phyloP scores from a whole-genome alignment of 768 basidiomycete genomes.

The Rhizopogon vinicolor region DNA sequence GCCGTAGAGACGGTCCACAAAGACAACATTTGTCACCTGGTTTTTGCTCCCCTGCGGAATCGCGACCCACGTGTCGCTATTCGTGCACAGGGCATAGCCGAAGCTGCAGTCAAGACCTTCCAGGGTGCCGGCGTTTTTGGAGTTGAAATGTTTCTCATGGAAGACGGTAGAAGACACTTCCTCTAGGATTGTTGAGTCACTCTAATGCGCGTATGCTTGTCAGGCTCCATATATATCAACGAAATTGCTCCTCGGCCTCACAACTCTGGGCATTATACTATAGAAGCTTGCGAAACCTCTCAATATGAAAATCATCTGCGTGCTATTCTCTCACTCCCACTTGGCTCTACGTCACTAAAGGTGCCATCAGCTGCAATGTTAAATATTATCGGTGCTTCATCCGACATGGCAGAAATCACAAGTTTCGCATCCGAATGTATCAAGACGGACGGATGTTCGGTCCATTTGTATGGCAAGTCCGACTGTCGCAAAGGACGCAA shows the following conservation, averaged over 20 bases:
- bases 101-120: conserved; percentile 72
- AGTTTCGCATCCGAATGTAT: conserved; percentile 57
- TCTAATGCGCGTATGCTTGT: background rate
- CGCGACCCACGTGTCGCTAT: conserved; percentile 47
- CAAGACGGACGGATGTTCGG: conserved; percentile 64
- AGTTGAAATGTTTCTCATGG: conserved; percentile 96
- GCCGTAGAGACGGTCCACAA: conserved; percentile 94
- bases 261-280: conserved; percentile 98
- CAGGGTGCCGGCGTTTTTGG: conserved; percentile 93
- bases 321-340: conserved; percentile 83
- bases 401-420: conserved; percentile 56
- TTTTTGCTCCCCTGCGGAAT: conserved; percentile 80
- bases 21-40: conserved; percentile 89
- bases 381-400: conserved; percentile 86
- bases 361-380: conserved; percentile 90
- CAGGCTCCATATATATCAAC: conserved; percentile 81
- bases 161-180: conserved; percentile 54
- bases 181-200: background rate
- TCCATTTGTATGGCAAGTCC: conserved; percentile 94
- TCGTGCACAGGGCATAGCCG: conserved; percentile 70
- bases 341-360: conserved; percentile 84
- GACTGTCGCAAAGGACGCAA: conserved; percentile 89
- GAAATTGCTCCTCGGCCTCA: conserved; percentile 98
- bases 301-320: conserved; percentile 98
- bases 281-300: conserved; percentile 94